phyloP scores from a whole-genome alignment of 139 green algal genomes.

The Astrephomene gubernaculifera region DNA sequence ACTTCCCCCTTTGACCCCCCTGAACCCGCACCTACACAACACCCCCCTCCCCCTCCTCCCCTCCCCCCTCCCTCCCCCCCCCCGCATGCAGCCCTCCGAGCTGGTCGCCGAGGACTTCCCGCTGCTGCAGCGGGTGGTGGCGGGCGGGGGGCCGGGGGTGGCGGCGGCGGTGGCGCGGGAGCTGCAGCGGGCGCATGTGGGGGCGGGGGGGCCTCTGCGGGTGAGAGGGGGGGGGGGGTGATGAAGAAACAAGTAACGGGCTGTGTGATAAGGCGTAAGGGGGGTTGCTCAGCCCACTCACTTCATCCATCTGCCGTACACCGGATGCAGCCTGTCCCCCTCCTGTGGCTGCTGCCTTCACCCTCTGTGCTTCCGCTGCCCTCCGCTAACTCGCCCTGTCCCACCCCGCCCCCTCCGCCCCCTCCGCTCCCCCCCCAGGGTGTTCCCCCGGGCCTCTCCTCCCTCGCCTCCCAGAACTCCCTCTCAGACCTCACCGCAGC shows the following conservation, averaged over 20 bases:
- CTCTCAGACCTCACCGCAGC: neutral
- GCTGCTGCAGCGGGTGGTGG: conserved; percentile 71
- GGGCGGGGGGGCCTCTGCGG: neutral
- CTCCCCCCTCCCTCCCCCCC: neutral
- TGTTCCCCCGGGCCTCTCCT: neutral
- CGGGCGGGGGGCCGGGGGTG: conserved; percentile 43
- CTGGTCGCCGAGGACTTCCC: conserved; percentile 77
- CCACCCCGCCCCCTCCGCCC: no score
- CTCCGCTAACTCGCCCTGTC: no score
- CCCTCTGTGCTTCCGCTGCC: no score
- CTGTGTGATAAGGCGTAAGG: no score
- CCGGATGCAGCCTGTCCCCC: no score
- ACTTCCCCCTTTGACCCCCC: no score
- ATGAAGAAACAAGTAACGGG: no score
- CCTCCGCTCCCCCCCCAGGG: neutral
- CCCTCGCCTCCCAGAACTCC: neutral
- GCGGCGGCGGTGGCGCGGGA: conserved; percentile 17
- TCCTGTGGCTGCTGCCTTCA: no score
- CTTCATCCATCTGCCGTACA: no score
- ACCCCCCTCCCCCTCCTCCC: neutral
- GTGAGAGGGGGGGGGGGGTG: neutral
- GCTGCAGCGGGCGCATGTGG: conserved; percentile 11
- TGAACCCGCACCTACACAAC: no score
- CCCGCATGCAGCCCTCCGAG: neutral
- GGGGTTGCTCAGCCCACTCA: no score